A percentile compares a stretch with the other conserved stretches of the same genome.
phyloP scores from a whole-genome alignment of 1,284 basidiomycete genomes.

The Mycosarcoma maydis region DNA sequence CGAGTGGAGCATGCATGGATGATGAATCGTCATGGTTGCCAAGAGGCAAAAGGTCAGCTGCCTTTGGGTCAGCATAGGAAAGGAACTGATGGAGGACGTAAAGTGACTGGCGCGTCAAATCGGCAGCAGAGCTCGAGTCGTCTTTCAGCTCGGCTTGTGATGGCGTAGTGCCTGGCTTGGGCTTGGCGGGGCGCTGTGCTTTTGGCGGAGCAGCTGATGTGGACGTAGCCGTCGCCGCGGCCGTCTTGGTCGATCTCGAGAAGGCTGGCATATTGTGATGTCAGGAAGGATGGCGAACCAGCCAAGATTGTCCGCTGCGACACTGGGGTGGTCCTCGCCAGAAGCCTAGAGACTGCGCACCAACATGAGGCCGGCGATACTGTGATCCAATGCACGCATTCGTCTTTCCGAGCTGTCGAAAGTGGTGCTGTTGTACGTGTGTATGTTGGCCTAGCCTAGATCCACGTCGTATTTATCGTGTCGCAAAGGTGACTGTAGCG shows the following conservation, averaged over 20 bases:
- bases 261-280: constrained; percentile 13
- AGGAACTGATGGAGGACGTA: constrained; percentile 43
- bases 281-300: neutral
- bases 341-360: neutral
- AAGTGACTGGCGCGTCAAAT: constrained; percentile 36
- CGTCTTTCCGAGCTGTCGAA: too few species aligned
- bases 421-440: too few species aligned
- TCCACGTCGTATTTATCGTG: too few species aligned
- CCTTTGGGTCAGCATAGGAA: constrained; percentile 35
- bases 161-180: too few species aligned
- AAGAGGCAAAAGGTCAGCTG: constrained; percentile 32
- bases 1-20: constrained; percentile 14
- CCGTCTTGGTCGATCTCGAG: constrained; percentile 15
- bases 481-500: too few species aligned
- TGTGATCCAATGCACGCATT: neutral
- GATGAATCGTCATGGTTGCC: constrained; percentile 7
- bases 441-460: too few species aligned
- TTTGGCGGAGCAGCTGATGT: constrained; percentile 7
- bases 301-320: neutral
- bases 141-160: neutral
- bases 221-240: constrained; percentile 1
- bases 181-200: neutral
- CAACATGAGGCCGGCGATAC: constrained; percentile 6
- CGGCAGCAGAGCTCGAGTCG: constrained; percentile 10
- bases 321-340: neutral